A percentile compares a stretch with the other conserved stretches of the same genome.
phyloP scores from a whole-genome alignment of 768 basidiomycete genomes.

The Collybia nuda region DNA sequence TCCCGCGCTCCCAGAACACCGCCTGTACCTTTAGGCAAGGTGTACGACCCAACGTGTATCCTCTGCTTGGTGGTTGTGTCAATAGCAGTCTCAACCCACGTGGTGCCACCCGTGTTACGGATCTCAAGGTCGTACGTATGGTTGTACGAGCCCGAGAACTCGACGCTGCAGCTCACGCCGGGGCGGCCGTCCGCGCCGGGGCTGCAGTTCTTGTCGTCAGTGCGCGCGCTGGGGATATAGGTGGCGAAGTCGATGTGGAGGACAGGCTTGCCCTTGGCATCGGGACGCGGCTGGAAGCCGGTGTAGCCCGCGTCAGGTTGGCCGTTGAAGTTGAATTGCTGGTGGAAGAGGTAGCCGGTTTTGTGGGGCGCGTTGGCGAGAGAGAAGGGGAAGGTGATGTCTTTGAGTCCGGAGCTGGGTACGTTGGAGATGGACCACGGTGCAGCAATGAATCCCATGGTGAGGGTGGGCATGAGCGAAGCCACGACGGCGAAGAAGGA shows the following conservation, averaged over 20 bases:
- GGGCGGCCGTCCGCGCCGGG: neutral
- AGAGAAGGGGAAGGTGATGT: conserved; percentile 2
- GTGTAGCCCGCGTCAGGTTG: neutral
- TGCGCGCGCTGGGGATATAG: neutral
- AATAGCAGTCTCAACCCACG: neutral
- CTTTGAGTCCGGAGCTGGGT: neutral
- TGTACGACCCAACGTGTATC: neutral
- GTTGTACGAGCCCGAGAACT: neutral
- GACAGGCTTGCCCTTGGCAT: neutral
- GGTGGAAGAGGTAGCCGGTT: conserved; percentile 1
- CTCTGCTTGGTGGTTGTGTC: neutral
- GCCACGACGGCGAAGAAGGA: neutral
- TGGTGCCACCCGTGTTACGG: neutral
- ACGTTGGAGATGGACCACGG: neutral
- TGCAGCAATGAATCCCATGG: neutral
- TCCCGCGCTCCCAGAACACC: neutral
- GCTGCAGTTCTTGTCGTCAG: neutral
- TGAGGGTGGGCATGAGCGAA: neutral
- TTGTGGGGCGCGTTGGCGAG: neutral
- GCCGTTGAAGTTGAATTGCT: conserved; percentile 3
- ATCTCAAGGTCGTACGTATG: neutral
- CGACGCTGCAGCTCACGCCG: neutral
- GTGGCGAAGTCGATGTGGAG: conserved; percentile 1
- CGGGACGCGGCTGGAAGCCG: neutral
- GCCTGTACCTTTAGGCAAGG: neutral